Evolutionary conservation across 306 rosid species (phyloP).

Genomic region (Psophocarpus tetragonolobus): DNA sequence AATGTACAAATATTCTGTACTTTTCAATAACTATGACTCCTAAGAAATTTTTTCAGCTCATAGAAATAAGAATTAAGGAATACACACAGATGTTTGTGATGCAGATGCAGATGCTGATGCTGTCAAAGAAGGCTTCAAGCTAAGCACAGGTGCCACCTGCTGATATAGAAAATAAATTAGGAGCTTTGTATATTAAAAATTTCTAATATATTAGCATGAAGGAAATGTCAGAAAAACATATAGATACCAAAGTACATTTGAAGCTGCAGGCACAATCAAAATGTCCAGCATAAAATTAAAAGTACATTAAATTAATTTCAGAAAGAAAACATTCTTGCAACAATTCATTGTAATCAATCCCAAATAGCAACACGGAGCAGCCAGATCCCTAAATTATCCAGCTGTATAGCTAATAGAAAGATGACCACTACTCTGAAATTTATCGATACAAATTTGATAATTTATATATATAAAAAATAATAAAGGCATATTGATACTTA

Average conservation of each 20-base stretch:
- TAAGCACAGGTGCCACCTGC: conserved; percentile 71
- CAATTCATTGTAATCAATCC: not conserved
- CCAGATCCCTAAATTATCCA: not conserved
- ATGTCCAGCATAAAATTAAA: not conserved
- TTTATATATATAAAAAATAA: not conserved
- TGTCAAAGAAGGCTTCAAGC: conserved; percentile 58
- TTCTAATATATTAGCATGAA: not conserved
- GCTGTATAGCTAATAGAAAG: not conserved
- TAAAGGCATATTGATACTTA: not conserved
- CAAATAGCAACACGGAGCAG: not conserved
- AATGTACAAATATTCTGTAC: not conserved
- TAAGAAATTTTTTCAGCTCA: not conserved
- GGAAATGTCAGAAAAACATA: not conserved
- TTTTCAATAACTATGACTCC: not conserved
- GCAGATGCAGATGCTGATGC: conserved; percentile 38
- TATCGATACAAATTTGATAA: not conserved
- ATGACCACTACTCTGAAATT: not conserved
- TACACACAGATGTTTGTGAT: conserved; percentile 59
- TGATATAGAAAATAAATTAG: conserved; percentile 28
- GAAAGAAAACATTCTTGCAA: not conserved
- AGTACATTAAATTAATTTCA: not conserved
- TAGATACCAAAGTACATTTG: conserved; percentile 3
- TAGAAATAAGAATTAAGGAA: conserved; percentile 15
- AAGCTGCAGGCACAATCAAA: not conserved
- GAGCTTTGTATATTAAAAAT: not conserved